Evolutionary conservation across 1,139 yeast genomes (phyloP).

Genomic region (Pichia kudriavzevii): DNA sequence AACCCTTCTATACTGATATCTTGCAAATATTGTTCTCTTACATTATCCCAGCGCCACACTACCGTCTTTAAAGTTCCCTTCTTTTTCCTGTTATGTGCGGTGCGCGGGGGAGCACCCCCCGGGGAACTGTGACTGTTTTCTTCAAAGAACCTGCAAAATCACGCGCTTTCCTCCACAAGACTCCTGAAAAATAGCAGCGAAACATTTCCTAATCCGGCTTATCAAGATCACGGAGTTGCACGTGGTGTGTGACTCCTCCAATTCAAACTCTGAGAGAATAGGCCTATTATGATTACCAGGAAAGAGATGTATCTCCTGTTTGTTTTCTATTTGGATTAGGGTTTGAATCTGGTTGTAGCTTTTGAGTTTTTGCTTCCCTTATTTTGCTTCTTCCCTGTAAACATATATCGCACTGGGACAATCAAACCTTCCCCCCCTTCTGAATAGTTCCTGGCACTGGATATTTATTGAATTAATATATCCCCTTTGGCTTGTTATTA

Average conservation of each 20-base stretch:
- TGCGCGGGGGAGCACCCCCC: constrained; percentile 2
- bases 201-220: constrained; percentile 10
- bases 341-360: background rate
- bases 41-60: too few species aligned
- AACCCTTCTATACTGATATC: too few species aligned
- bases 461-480: constrained; percentile 16
- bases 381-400: background rate
- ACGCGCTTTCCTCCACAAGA: too few species aligned
- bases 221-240: constrained; percentile 1
- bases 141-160: background rate
- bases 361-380: background rate
- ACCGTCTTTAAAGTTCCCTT: too few species aligned
- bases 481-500: constrained; percentile 1
- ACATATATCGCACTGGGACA: background rate
- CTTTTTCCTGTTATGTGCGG: background rate
- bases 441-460: constrained; percentile 1
- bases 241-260: background rate
- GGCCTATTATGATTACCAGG: too few species aligned
- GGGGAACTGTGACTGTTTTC: constrained; percentile 4
- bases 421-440: background rate
- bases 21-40: too few species aligned
- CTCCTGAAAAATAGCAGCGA: too few species aligned
- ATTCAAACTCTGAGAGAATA: background rate
- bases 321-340: too few species aligned
- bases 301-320: too few species aligned